Base-by-base conservation (phyloP, 2,329 filamentous ascomycete genomes). In the Ophiocordyceps sinensis region DNA sequence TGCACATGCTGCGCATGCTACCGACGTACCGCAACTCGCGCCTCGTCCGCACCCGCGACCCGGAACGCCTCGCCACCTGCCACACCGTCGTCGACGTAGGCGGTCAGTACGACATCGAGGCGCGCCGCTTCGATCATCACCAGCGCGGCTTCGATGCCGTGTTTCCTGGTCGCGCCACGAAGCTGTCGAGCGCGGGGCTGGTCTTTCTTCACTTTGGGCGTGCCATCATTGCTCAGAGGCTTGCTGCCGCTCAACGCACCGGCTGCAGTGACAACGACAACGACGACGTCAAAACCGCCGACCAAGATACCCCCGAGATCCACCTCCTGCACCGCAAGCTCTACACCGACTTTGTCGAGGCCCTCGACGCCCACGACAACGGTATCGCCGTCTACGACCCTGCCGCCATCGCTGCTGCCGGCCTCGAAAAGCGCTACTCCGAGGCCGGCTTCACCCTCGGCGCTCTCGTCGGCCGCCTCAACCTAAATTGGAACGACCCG, bases 61-160 rank as follows among this genome's bases (percentile, higher is more conserved):
- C 86, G 15, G 73, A 77, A 23, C 60, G 81, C 28, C 80, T 98
- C 32, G 74, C 77, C 34, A 76, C 74, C 44, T 95, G 89, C 71
- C 85, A 95, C 68, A 94, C 86, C 42, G 88, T 98, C 44, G 89
- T 96, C 51, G 91, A 98, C 58, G 91, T 96, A n/a, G 88, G 89
- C 56, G 89, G 88, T 53, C 84, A 89, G 62, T 96, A 98, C 66
- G 82, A 94, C 56, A 66, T 84, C 42, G 61, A 67, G 39, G 65
- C 64, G 48, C 77, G 86, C 63, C 83, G 89, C 53, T 98, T 85
- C 70, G 91, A 98, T 65, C 91, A 98, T 68, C 91, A 98, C 73
- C 91, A 98, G 71, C 86, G 89, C 49, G 80, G 79, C 56, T 98
- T 98, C 70, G 64, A 66, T 44, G 82, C 83, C 43, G 86, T 81